Evolutionary conservation across 2,329 filamentous ascomycete species (phyloP), one percentile per base, ranked within the genome.

Genomic region (Trichoderma guizhouense): DNA sequence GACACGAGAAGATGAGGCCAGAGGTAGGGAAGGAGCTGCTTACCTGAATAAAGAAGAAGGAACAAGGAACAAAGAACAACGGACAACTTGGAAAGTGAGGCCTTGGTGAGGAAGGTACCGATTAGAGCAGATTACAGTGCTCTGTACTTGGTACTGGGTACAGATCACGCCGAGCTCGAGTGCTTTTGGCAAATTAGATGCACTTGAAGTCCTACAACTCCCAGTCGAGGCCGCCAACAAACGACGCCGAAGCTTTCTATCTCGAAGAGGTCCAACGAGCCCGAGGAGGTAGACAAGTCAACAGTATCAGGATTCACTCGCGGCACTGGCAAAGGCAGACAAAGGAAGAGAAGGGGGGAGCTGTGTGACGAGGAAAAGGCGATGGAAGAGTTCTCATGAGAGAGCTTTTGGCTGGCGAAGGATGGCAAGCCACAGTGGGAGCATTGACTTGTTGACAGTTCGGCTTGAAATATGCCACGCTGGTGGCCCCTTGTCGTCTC

Each of bases 401-500:
- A 71, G 28, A 69, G 66, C 36, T 69, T 62, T 57, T 58, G 57
- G 47, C 39, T 24, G 30, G 53, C 62, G 53, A 60, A 65, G 61
- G 64, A 61, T 61, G 64, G 28, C 64, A 72, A 71, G 69, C 64
- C 70, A 72, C 70, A 55, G 30, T 72, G 70, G 64, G 57, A 72
- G 64, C 64, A 61, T 69, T 68, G 70, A 61, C 53, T 60, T 60
- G 36, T 51, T 69, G 70, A 72, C 57, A 55, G 70, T 69, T 69
- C 36, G 63, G 64, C 55, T 65, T 71, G 60, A 61, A 69, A 69
- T 69, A 60, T 72, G 55, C 53, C 70, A 72, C 63, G 64, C 36
- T 57, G 43, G 39, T 47, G 34, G 14, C 61, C 58, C 68, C 68
- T 71, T 57, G 68, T 71, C 60, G 43, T 57, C 51, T 64, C 14